A percentile compares a stretch with the other conserved stretches of the same genome.
Conservation (phyloP, 2,329 filamentous ascomycete species). For the Aspergillus spinulosporus region DNA sequence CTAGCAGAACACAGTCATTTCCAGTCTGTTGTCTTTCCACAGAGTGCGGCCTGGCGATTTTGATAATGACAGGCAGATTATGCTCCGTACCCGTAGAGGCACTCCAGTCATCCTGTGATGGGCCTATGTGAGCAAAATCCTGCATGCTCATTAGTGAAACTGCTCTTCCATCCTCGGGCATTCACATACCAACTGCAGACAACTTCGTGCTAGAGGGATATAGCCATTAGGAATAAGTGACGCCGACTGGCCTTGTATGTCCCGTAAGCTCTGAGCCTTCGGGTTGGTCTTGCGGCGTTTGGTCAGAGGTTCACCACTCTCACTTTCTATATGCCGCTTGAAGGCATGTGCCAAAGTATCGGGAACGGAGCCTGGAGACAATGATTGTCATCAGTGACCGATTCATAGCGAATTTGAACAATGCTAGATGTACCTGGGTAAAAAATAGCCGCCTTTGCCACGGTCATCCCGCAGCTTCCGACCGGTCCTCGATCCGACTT, state of each 20-base stretch:
- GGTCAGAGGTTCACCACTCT: slow-evolving; percentile 23
- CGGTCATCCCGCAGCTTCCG: slow-evolving; percentile 20
- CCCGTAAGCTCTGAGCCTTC: slow-evolving; percentile 21
- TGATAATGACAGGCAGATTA: slow-evolving; percentile 26
- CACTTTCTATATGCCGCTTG: slow-evolving; percentile 17
- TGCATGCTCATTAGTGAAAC: slow-evolving; percentile 13
- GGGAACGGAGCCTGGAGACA: slow-evolving; percentile 25
- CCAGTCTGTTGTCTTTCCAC: not conserved
- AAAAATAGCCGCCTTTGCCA: slow-evolving; percentile 13
- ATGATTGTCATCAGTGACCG: slow-evolving; percentile 5
- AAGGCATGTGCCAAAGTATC: slow-evolving; percentile 28
- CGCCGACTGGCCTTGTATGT: slow-evolving; percentile 19
- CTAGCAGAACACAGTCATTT: slow-evolving; percentile 23
- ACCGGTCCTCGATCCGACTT: slow-evolving; percentile 3
- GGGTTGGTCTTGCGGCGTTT: slow-evolving; percentile 37
- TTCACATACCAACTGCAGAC: slow-evolving; percentile 33
- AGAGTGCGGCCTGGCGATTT: slow-evolving; percentile 9
- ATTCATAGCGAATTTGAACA: not conserved
- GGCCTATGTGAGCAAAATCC: slow-evolving; percentile 20
- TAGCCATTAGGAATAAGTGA: slow-evolving; percentile 30
- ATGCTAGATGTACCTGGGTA: slow-evolving; percentile 17
- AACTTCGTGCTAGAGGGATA: slow-evolving; percentile 34
- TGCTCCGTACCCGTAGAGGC: not conserved
- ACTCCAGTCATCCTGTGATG: not conserved
- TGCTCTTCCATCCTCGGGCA: not conserved